Base-by-base conservation (phyloP, 2,329 filamentous ascomycete genomes). In the Aspergillus chevalieri region DNA sequence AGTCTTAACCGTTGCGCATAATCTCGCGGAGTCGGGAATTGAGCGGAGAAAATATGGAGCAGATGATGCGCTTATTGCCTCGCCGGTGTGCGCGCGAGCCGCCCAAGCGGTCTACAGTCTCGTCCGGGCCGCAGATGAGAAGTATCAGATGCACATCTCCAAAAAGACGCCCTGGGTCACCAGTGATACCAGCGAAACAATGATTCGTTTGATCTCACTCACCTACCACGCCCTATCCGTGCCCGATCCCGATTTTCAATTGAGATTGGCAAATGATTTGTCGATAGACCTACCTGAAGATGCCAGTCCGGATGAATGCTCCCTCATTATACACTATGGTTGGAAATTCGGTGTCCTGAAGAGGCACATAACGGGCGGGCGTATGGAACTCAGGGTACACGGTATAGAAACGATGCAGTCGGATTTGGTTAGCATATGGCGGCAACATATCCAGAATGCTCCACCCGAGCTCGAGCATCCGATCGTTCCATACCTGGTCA, bases 361-460 rank as follows among this genome's bases (percentile, higher is more conserved):
- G 58, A 85, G 82, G 57, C 83, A 92, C 57, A 84, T 96, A 47
- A 83, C 80, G 61, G 92, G 88, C 50, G 85, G 87, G 33, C 88
- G 92, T 61, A 95, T 97, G 89, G 89, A 95, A 62, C 76, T 96
- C 34, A 85, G 92, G 34, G 87, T 94, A 10, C 79, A 82, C 64
- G 89, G 89, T 17, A 84, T 92, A 45, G 80, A 82, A n/a, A 75
- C 74, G 17, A 85, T 96, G 80, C 86, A 87, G 56, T 65, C 63
- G 7, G 83, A 88, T 26, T 76, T 96, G 33, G 79, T 94, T 7
- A 63, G 67, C 0, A 74, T 88, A 21, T 93, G 84, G 77, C 80
- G 78, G 49, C 74, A 74, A 7, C 74, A 79, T 55, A 76, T 76
- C n/a, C 77, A 78, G 42, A 48, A 63, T 51, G 57, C 71, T 57